Evolutionary conservation across 164 flowering plant genomes (phyloP).

Genomic region (Dillenia suffruticosa): DNA sequence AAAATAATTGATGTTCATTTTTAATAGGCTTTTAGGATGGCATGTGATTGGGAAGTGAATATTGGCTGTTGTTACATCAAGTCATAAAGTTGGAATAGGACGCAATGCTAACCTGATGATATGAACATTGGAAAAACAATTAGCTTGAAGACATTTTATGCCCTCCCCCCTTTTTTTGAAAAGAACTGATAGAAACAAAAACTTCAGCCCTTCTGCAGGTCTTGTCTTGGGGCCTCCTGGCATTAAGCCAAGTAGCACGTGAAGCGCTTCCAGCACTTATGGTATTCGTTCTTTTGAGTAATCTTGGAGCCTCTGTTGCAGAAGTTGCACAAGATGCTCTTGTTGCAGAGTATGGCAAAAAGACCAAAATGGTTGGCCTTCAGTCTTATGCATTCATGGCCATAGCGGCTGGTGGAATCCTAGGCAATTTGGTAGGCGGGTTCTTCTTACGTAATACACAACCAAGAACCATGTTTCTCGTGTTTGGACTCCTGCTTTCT

Average conservation of each 20-base stretch:
- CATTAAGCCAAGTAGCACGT: constrained; percentile 47
- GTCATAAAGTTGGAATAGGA: no score
- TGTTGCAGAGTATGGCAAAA: constrained; percentile 72
- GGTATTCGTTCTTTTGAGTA: constrained; percentile 71
- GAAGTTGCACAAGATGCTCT: constrained; percentile 94
- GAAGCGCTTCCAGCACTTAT: constrained; percentile 47
- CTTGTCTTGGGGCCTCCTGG: constrained; percentile 73
- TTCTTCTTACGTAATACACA: constrained; percentile 36
- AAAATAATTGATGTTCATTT: no score
- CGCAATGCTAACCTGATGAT: no score
- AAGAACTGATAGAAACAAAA: constrained; percentile 14
- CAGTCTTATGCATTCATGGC: constrained; percentile 89
- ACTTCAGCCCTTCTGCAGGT: constrained; percentile 70
- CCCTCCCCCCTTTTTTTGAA: no score
- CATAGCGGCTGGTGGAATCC: constrained; percentile 66
- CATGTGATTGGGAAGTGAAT: no score
- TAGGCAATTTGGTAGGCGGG: constrained; percentile 81
- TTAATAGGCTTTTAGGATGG: no score
- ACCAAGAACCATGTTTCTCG: constrained; percentile 53
- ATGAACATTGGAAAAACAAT: no score
- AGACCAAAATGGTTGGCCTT: constrained; percentile 45
- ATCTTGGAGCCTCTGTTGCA: constrained; percentile 80
- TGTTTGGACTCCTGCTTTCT: constrained; percentile 46
- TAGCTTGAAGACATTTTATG: no score
- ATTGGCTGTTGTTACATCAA: no score